Evolutionary conservation across 23 red algal species (phyloP), one percentile per base, ranked within the genome.

Genomic region (Agarophyton chilense): DNA sequence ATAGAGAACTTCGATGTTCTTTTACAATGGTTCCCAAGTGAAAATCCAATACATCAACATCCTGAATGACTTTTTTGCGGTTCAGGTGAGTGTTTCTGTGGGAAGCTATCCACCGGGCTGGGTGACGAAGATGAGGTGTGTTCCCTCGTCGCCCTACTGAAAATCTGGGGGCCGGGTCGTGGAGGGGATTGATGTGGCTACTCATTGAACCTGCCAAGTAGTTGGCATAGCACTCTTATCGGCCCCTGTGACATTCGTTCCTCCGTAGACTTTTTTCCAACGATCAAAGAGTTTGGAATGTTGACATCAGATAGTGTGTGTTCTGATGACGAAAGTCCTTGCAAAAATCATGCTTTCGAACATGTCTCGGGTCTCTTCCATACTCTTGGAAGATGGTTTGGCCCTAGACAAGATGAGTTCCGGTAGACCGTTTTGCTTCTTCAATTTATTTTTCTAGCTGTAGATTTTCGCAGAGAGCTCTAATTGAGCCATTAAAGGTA

Each of bases 221-320:
- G 55, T 83, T 83, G 21, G 79, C 66, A 38, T 43, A 70, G 17
- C 36, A 83, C 66, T 56, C 29, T 35, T 6, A 39, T 83, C 1
- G 41, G 55, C 47, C 78, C 44, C 65, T 90, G 72, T 56, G 43
- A 24, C 86, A 90, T 41, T 78, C 52, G 52, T 71, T 71, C 8
- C 35, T 29, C 10, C 52, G 71, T 26, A 70, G 71, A 54, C 25
- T 4, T 31, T 87, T 36, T 31, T 72, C 44, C 35, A 87, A 87
- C 24, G 44, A 0, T 35, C 62, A 36, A 9, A 38, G 72, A 66
- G n/a, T n/a, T n/a, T n/a, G n/a, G n/a, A n/a, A n/a, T 56, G 52
- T n/a, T 16, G n/a, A n/a, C n/a, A n/a, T n/a, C n/a, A n/a, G n/a
- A n/a, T n/a, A n/a, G n/a, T n/a, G n/a, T n/a, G n/a, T n/a, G n/a